phyloP scores from a whole-genome alignment of 805 yeast genomes.

The Crinitomyces ghanaensis region DNA sequence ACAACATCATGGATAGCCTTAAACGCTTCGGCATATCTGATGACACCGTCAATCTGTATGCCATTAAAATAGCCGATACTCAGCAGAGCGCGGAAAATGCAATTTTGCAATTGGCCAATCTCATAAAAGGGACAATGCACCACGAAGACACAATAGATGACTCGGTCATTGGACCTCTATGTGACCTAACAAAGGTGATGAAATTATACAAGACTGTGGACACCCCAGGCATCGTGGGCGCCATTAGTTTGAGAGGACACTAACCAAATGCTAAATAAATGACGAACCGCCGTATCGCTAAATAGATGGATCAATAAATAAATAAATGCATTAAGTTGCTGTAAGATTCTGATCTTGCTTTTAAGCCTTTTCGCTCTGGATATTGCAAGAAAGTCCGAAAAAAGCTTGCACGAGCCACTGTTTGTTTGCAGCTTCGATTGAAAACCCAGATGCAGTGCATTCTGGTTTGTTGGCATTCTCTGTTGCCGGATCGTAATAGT shows the following conservation, averaged over 20 bases:
- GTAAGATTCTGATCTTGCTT: no score
- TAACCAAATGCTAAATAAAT: conserved; percentile 4
- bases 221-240: conserved; percentile 11
- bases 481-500: conserved; percentile 50
- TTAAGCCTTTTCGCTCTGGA: conserved; percentile 46
- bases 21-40: conserved; percentile 58
- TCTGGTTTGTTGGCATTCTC: background rate
- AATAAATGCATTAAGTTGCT: background rate
- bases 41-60: conserved; percentile 35
- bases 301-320: background rate
- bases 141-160: no score
- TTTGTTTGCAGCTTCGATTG: conserved; percentile 54
- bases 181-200: no score
- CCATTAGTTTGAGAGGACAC: conserved; percentile 15
- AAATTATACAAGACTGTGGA: conserved; percentile 13
- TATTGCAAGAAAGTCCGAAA: conserved; percentile 74
- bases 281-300: background rate
- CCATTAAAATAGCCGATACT: conserved; percentile 33
- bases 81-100: conserved; percentile 9
- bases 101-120: no score
- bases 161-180: conserved; percentile 6
- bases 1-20: conserved; percentile 51
- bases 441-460: conserved; percentile 71
- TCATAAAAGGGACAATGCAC: no score
- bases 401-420: conserved; percentile 82